Evolutionary conservation across 2,329 filamentous ascomycete genomes (phyloP).

Genomic region (Colletotrichum costaricense): DNA sequence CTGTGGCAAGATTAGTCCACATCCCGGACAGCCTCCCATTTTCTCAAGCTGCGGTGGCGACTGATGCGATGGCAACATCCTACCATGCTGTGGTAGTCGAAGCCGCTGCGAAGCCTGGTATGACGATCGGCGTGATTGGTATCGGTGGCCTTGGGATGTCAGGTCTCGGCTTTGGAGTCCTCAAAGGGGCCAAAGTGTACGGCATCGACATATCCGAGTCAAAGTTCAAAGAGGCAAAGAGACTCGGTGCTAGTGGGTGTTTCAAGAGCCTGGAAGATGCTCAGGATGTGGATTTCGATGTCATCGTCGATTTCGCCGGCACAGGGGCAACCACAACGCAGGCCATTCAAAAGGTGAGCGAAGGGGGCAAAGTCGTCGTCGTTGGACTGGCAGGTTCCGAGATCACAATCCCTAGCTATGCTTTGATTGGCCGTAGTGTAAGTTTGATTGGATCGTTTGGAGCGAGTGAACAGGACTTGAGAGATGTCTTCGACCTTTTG

Average conservation of each 20-base stretch:
- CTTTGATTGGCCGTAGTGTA: not conserved
- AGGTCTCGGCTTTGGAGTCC: not conserved
- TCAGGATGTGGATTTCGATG: not conserved
- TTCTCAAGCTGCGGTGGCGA: slow-evolving; percentile 49
- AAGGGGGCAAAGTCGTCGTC: slow-evolving; percentile 21
- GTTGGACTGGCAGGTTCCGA: not conserved
- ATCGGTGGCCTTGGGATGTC: slow-evolving; percentile 49
- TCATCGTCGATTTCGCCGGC: slow-evolving; percentile 12
- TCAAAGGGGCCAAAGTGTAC: slow-evolving; percentile 22
- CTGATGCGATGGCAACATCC: slow-evolving; percentile 52
- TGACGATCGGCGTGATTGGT: slow-evolving; percentile 52
- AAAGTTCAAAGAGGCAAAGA: slow-evolving; percentile 11
- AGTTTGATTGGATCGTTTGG: slow-evolving; percentile 15
- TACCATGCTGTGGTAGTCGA: slow-evolving; percentile 51
- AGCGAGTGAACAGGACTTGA: slow-evolving; percentile 8
- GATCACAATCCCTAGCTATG: not conserved
- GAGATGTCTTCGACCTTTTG: slow-evolving; percentile 8
- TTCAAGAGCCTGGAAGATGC: not conserved
- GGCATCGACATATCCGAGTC: slow-evolving; percentile 6
- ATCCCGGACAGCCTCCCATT: slow-evolving; percentile 36
- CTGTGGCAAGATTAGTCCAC: not conserved
- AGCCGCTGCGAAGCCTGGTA: slow-evolving; percentile 45
- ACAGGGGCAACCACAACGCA: not conserved
- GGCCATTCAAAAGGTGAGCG: not conserved
- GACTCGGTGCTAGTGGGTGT: slow-evolving; percentile 1